These are phyloP conservation scores for Erucastrum elatum DNA, from an alignment of 345 rosid species.

Conservation along the genomic window DNA sequence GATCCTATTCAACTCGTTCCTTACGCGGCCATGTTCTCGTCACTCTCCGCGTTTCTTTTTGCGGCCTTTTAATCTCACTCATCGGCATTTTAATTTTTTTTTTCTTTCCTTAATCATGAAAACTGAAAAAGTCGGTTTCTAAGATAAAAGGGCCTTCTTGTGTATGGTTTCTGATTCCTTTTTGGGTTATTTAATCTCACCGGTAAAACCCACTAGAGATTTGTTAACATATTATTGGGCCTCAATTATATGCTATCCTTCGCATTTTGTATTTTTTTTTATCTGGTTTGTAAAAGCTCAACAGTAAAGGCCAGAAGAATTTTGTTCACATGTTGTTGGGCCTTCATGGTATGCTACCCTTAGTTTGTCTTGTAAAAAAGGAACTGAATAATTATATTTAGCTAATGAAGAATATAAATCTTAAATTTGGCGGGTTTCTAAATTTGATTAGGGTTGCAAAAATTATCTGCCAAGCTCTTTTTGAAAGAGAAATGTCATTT, in stretches of 20 bases:
- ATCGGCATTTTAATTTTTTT: not conserved
- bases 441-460: not conserved
- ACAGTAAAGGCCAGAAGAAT: not conserved
- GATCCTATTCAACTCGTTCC: conserved; percentile 12
- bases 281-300: not conserved
- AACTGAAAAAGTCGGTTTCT: not conserved
- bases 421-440: not conserved
- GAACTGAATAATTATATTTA: too few relatives aligned
- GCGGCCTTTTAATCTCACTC: conserved; percentile 18
- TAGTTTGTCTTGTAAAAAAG: too few relatives aligned
- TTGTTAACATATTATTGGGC: not conserved
- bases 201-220: not conserved
- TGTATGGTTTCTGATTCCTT: not conserved
- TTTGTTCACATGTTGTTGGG: not conserved
- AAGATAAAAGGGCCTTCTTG: not conserved
- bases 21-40: conserved; percentile 24
- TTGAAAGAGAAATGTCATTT: not conserved
- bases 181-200: conserved; percentile 1
- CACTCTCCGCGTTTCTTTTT: conserved; percentile 13
- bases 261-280: too few relatives aligned
- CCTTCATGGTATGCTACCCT: not conserved
- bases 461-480: not conserved
- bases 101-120: not conserved
- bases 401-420: not conserved
- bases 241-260: not conserved